Evolutionary conservation across 2,329 filamentous ascomycete species (phyloP).

Genomic region (Trichoderma koningii): DNA sequence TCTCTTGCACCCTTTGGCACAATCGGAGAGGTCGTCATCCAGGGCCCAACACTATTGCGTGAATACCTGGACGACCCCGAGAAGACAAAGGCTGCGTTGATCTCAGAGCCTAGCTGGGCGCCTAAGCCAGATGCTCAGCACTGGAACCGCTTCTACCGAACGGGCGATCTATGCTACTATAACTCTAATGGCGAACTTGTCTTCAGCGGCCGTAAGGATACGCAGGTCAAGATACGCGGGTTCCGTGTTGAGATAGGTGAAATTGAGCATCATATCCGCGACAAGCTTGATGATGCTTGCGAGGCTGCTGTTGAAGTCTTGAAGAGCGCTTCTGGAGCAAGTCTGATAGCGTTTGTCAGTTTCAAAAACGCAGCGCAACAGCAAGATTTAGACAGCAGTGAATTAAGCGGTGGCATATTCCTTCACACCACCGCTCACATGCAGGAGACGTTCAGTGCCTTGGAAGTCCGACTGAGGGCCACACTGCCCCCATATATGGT

Average conservation of each 20-base stretch:
- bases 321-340: neutral
- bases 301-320: constrained; percentile 2
- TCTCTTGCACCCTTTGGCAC: constrained; percentile 13
- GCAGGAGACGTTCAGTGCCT: neutral
- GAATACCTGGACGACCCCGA: neutral
- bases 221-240: constrained; percentile 13
- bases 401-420: neutral
- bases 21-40: neutral
- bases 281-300: neutral
- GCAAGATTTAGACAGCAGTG: too few species aligned
- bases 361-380: neutral
- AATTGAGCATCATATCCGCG: neutral
- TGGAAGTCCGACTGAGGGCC: neutral
- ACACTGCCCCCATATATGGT: neutral
- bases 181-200: constrained; percentile 30
- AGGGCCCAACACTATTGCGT: neutral
- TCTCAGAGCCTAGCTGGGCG: constrained; percentile 34
- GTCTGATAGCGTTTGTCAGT: neutral
- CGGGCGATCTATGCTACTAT: constrained; percentile 49
- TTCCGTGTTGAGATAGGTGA: neutral
- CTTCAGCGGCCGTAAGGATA: constrained; percentile 8
- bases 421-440: neutral
- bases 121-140: constrained; percentile 29
- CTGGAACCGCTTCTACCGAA: constrained; percentile 42
- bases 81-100: neutral